phyloP scores from a whole-genome alignment of 768 basidiomycete genomes.

The Serendipita sp. region DNA sequence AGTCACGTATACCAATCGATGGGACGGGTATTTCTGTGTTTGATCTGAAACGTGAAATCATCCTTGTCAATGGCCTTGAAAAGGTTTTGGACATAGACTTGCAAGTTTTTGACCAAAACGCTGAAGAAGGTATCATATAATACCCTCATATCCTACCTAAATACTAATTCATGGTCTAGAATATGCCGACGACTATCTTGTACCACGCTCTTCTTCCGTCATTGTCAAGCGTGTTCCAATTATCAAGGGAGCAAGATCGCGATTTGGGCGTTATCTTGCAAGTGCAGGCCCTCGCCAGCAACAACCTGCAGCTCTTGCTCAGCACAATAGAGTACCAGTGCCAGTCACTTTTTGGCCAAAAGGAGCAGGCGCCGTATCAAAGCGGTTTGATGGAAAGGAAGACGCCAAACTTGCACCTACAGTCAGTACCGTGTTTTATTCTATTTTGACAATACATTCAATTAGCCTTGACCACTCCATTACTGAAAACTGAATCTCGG shows the following conservation, averaged over 20 bases:
- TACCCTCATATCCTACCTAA: neutral
- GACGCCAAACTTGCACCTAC: slow-evolving; percentile 21
- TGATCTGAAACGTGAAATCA: slow-evolving; percentile 97
- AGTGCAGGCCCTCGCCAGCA: slow-evolving; percentile 19
- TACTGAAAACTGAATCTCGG: neutral
- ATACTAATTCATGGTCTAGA: slow-evolving; percentile 29
- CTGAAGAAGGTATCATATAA: slow-evolving; percentile 59
- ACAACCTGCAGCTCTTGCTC: slow-evolving; percentile 8
- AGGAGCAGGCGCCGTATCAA: slow-evolving; percentile 53
- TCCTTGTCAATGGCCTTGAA: slow-evolving; percentile 86
- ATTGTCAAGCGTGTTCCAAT: slow-evolving; percentile 83
- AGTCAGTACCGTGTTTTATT: slow-evolving; percentile 11
- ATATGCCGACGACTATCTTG: slow-evolving; percentile 81
- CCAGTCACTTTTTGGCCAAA: slow-evolving; percentile 40
- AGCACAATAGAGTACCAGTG: slow-evolving; percentile 28
- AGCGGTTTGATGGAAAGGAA: slow-evolving; percentile 56
- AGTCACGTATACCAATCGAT: slow-evolving; percentile 92
- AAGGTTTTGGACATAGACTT: slow-evolving; percentile 97
- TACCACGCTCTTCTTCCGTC: slow-evolving; percentile 89
- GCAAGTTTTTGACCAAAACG: slow-evolving; percentile 62
- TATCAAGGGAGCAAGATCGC: slow-evolving; percentile 48
- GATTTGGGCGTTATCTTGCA: slow-evolving; percentile 57
- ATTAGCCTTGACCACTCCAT: neutral
- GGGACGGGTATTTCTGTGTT: slow-evolving; percentile 98
- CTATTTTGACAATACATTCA: neutral